Base-by-base conservation (phyloP, 2,329 filamentous ascomycete genomes). In the Pyrenophora graminea region DNA sequence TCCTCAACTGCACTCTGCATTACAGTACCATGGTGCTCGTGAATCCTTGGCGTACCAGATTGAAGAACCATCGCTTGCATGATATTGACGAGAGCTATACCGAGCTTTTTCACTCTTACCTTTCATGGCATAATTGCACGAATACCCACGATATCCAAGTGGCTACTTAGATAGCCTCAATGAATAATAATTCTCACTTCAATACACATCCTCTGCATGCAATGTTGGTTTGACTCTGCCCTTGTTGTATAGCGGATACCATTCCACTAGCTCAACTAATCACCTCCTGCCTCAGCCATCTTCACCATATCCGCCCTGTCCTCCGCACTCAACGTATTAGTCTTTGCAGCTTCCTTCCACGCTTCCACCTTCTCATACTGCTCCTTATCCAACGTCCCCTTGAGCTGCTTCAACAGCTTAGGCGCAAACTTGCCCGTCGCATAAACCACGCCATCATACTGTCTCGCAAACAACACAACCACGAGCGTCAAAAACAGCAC, bases 381-480 rank as follows among this genome's bases (percentile, higher is more conserved):
- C 30, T 61, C 68, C 5, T 45, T 45, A 2, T 47, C 43, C 15
- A 69, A 25, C 6, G 33, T 45, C 3, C 54, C 39, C 47, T 71
- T 74, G 25, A 76, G 48, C 44, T 66, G 53, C 51, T 71, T 76
- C 39, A 76, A 50, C 43, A 76, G 40, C 55, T 71, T 75, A 1
- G 74, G 74, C 34, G 72, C 71, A 51, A 72, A 75, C 54, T 74
- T 74, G 6, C 73, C 73, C 32, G 72, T 75, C 8, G 73, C 72
- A 47, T 76, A 76, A 15, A 76, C 58, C 1, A 76, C 54, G 13
- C 72, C 73, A 17, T 58, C 53, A 7, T 64, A 42, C 13, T 67
- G 48, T 38, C 54, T 64, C 5, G 72, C 69, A 30, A 66, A 60
- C 4, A 75, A 53, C 2, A 74, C 53, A 18, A 75, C 54, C 1